A percentile compares a stretch with the other conserved stretches of the same genome.
Conservation (phyloP, 2,329 filamentous ascomycete genomes). For the Cordyceps farinosa region DNA sequence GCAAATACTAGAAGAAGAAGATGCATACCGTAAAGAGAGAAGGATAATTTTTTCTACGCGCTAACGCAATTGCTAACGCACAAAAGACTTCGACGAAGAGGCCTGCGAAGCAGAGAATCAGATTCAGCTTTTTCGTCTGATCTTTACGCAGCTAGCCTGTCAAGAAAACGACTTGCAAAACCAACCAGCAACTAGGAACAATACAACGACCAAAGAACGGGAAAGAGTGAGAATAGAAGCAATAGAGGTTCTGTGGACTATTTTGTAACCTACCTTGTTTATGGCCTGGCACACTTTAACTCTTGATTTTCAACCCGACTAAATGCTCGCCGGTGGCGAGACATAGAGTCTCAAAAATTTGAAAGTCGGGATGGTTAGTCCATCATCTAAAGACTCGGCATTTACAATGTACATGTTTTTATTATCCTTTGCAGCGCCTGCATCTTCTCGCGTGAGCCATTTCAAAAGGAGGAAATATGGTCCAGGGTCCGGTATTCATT, state of each 20-base stretch:
- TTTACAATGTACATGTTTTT: not conserved
- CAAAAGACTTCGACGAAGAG: not conserved
- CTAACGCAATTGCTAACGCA: not conserved
- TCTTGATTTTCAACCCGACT: not conserved
- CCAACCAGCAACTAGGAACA: not conserved
- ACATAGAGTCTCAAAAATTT: not conserved
- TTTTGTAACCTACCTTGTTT: not conserved
- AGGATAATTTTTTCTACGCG: not conserved
- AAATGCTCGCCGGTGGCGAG: not conserved
- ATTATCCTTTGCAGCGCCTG: not conserved
- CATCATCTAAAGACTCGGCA: not conserved
- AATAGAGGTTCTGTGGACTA: constrained; percentile 2
- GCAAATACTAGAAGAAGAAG: constrained; percentile 8
- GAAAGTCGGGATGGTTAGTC: not conserved
- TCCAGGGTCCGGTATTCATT: too few species aligned
- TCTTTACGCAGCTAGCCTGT: not conserved
- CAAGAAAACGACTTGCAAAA: not conserved
- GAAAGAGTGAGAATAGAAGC: not conserved
- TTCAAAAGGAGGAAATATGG: too few species aligned
- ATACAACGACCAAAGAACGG: not conserved
- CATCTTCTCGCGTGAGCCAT: not conserved
- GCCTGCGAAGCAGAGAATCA: not conserved
- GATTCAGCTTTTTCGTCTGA: not conserved
- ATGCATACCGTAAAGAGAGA: constrained; percentile 1
- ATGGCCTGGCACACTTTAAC: not conserved